A percentile compares a stretch with the other conserved stretches of the same genome.
phyloP scores from a whole-genome alignment of 2,329 filamentous ascomycete species.

The Macrophomina pseudophaseolina region DNA sequence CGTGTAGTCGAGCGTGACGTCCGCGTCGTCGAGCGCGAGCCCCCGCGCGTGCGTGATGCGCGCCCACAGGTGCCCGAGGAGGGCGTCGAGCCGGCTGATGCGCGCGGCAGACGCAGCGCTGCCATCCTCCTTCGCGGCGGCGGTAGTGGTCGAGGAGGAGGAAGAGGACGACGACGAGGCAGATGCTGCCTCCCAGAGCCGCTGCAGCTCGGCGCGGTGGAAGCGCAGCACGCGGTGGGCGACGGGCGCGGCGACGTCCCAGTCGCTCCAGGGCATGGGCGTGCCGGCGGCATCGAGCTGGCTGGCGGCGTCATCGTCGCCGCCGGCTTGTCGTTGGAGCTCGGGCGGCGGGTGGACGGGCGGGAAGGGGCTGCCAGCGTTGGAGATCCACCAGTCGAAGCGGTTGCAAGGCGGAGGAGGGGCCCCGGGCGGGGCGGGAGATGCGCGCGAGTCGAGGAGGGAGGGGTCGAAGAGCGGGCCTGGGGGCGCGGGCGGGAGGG shows the following conservation, averaged over 20 bases:
- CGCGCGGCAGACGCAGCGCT: not conserved
- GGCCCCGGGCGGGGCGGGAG: conserved; percentile 35
- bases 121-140: too few species aligned
- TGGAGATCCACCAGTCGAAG: conserved; percentile 54
- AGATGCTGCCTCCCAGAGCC: conserved; percentile 38
- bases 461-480: conserved; percentile 49
- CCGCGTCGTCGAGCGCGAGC: conserved; percentile 32
- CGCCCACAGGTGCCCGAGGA: conserved; percentile 55
- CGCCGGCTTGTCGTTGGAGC: not conserved
- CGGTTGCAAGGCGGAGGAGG: conserved; percentile 52
- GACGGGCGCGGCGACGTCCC: conserved; percentile 45
- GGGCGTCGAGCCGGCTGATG: conserved; percentile 52
- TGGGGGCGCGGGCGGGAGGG: conserved; percentile 24
- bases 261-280: conserved; percentile 50
- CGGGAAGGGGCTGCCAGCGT: conserved; percentile 9
- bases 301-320: not conserved
- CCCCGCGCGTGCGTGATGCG: conserved; percentile 50
- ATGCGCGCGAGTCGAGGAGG: conserved; percentile 44
- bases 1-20: conserved; percentile 49
- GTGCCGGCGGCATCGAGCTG: conserved; percentile 39
- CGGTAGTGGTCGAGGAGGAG: too few species aligned
- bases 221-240: conserved; percentile 46
- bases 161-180: conserved; percentile 8
- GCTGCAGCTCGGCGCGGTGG: conserved; percentile 40
- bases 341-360: conserved; percentile 33